Conservation (phyloP, 2,329 filamentous ascomycete genomes). For the Cryphonectria carpinicola region DNA sequence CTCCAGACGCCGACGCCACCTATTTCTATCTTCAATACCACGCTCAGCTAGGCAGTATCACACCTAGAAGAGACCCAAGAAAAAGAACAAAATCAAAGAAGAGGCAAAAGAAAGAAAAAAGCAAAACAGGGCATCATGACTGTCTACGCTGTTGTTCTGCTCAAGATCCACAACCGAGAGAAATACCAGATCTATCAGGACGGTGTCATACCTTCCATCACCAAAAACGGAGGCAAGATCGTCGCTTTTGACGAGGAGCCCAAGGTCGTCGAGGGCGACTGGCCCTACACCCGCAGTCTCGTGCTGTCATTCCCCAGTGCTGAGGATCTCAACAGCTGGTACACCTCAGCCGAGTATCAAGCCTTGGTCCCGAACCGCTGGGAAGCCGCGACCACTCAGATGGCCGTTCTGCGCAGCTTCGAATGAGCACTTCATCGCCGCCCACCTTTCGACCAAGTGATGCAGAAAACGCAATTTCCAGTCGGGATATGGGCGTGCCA, state of each 20-base stretch:
- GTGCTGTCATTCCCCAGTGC: constrained; percentile 3
- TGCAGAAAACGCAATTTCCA: background rate
- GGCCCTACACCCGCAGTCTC: constrained; percentile 1
- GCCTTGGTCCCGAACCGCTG: background rate
- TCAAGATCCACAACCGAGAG: background rate
- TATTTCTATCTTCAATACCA: background rate
- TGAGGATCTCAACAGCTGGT: constrained; percentile 2
- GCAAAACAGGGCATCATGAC: background rate
- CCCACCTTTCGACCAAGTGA: background rate
- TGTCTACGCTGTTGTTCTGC: constrained; percentile 2
- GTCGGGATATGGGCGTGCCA: background rate
- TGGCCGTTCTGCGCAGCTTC: constrained; percentile 1
- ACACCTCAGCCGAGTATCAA: background rate
- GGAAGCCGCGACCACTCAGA: background rate
- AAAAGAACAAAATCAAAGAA: background rate
- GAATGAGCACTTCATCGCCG: background rate
- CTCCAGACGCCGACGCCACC: background rate
- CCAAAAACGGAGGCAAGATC: background rate
- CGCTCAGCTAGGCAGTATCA: background rate
- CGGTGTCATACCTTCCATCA: background rate
- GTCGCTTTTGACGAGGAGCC: constrained; percentile 4
- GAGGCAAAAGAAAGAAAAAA: too few relatives aligned
- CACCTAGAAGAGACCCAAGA: background rate
- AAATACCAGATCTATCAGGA: background rate
- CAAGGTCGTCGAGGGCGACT: constrained; percentile 1